Evolutionary conservation across 192 early-diverging fungal genomes (phyloP).

Genomic region (Radiomyces spectabilis): DNA sequence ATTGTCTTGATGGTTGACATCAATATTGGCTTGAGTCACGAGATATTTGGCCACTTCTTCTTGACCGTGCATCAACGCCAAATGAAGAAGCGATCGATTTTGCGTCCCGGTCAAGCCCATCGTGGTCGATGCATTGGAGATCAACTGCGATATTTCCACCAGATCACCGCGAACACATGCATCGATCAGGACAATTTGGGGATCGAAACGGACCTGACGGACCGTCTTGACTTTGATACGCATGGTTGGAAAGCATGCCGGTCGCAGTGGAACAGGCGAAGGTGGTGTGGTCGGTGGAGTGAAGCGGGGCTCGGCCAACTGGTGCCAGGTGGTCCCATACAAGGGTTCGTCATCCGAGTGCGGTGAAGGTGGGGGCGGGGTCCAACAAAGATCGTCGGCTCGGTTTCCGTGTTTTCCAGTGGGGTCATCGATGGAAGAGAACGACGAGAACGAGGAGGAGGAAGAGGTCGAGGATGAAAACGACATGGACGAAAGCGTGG

Average conservation of each 20-base stretch:
- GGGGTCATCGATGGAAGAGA: not conserved
- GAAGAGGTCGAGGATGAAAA: slow-evolving; percentile 2
- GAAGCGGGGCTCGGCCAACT: not conserved
- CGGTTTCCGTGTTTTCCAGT: not conserved
- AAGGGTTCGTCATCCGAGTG: not conserved
- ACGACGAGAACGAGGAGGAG: not conserved
- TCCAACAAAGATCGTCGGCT: not conserved
- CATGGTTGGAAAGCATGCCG: not conserved
- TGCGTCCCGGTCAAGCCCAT: not conserved
- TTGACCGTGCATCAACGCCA: slow-evolving; percentile 5
- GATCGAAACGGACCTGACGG: slow-evolving; percentile 2
- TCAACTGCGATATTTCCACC: not conserved
- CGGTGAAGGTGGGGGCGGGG: not conserved
- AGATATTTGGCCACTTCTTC: slow-evolving; percentile 1
- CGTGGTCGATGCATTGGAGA: not conserved
- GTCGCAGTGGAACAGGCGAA: not conserved
- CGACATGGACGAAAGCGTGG: too few relatives aligned
- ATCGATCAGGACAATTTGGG: slow-evolving; percentile 7
- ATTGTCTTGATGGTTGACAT: slow-evolving; percentile 1
- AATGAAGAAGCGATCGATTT: not conserved
- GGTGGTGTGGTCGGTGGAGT: not conserved
- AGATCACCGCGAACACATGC: slow-evolving; percentile 2
- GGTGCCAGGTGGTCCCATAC: not conserved
- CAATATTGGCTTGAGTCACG: not conserved
- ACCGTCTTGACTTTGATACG: not conserved